Evolutionary conservation across 129 eudicot genomes (phyloP), one percentile per base, ranked within the genome.

Genomic region (Pseudognaphalium luteoalbum): DNA sequence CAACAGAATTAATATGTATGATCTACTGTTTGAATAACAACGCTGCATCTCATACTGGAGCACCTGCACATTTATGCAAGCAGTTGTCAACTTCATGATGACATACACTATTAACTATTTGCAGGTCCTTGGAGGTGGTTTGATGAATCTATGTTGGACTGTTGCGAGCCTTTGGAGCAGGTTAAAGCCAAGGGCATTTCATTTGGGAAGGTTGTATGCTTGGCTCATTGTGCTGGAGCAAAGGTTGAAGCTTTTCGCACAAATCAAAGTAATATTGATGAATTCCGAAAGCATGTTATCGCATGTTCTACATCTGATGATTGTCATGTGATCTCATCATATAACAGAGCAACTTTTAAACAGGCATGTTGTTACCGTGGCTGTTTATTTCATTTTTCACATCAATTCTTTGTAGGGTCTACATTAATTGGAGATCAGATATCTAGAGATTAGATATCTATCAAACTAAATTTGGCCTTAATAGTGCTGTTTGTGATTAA

Each of bases 71-170:
- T 25, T 14, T 2, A 63, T 63, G 41, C 42, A 34, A 21, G 12
- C 25, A 57, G 22, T 32, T 64, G 11, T 32, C 32, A 63, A 60
- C 47, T 47, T 79, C 61, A 32, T 51, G 67, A 41, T 44, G 39
- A 76, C 41, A 15, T 39, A 54, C 30, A 4, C n/a, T 14, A 47
- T 35, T 32, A 28, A 59, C 19, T 19, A 8, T 58, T 28, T 77
- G 10, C 78, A 89, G 96, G 93, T 77, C 98, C 98, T 6, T 89
- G 93, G 99, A 89, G 99, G 83, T 95, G 99, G 99, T 95, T 88
- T 82, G 99, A 95, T 86, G 99, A 95, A 78, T 86, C 96, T 51
- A 95, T 95, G 99, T 68, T 95, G 84, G 97, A 91, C 75, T 91
- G 97, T 29, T 91, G 97, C 17, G 99, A 95, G 86, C 95, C 97